A percentile compares a stretch with the other conserved stretches of the same genome.
Evolutionary conservation across 257 asterid species (phyloP).

Genomic region (Jacaranda mimosifolia): DNA sequence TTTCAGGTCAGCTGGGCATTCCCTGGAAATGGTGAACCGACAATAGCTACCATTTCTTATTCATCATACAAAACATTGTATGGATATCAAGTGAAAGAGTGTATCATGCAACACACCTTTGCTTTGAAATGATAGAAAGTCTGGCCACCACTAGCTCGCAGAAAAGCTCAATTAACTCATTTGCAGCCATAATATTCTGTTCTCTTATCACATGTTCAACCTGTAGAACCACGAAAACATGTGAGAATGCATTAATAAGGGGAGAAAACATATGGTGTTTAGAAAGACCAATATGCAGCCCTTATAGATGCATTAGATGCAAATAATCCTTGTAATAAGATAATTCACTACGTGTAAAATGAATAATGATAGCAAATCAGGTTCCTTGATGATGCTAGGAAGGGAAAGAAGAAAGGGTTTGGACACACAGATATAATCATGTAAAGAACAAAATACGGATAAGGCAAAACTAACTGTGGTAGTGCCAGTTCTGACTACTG

Average conservation of each 20-base stretch:
- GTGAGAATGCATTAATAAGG: background rate
- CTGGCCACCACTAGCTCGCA: slow-evolving; percentile 90
- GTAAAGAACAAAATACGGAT: too few species aligned
- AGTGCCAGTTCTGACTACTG: too few species aligned
- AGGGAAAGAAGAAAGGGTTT: too few species aligned
- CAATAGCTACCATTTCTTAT: slow-evolving; percentile 3
- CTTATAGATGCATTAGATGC: background rate
- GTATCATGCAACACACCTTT: slow-evolving; percentile 54
- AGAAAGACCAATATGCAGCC: slow-evolving; percentile 13
- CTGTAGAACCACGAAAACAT: slow-evolving; percentile 45
- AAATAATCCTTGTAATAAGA: background rate
- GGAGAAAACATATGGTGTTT: too few species aligned
- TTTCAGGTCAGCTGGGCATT: slow-evolving; percentile 93
- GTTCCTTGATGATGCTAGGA: background rate
- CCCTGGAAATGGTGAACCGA: slow-evolving; percentile 57
- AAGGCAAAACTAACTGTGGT: too few species aligned
- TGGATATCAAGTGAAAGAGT: background rate
- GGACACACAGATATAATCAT: too few species aligned
- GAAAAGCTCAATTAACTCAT: slow-evolving; percentile 93
- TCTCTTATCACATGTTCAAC: slow-evolving; percentile 96
- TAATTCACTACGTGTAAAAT: background rate
- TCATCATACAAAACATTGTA: background rate
- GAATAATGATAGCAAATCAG: background rate
- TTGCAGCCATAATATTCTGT: slow-evolving; percentile 91
- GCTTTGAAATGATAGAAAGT: slow-evolving; percentile 84